A percentile compares a stretch with the other conserved stretches of the same genome.
Conservation (phyloP, 768 basidiomycete genomes). For the Xerocomellus chrysenteron region DNA sequence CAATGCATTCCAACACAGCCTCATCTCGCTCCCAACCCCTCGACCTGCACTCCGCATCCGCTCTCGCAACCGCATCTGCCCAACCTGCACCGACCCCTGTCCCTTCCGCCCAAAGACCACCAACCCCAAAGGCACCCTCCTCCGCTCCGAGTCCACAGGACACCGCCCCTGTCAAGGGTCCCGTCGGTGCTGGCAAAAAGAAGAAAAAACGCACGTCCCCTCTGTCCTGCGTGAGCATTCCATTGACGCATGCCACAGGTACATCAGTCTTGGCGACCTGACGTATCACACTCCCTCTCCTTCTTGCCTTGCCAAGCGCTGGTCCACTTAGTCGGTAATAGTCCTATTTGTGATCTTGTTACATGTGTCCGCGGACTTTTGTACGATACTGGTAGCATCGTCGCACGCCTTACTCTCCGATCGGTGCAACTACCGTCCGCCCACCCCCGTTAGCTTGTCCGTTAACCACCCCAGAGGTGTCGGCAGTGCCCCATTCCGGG, state of each 20-base stretch:
- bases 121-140: constrained; percentile 34
- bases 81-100: constrained; percentile 36
- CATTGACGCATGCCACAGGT: constrained; percentile 16
- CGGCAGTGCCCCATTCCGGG: constrained; percentile 59
- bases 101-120: constrained; percentile 28
- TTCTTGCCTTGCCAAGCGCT: background rate
- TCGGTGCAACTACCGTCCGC: constrained; percentile 39
- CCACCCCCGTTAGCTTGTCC: constrained; percentile 65
- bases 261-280: constrained; percentile 25
- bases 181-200: constrained; percentile 59
- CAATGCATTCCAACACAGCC: constrained; percentile 59
- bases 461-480: constrained; percentile 81
- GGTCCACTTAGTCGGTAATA: background rate
- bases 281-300: background rate
- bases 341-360: background rate
- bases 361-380: background rate
- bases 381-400: background rate
- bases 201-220: constrained; percentile 67
- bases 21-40: constrained; percentile 40
- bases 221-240: background rate
- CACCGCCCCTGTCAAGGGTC: constrained; percentile 40
- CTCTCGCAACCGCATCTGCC: constrained; percentile 22
- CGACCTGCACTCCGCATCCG: constrained; percentile 29
- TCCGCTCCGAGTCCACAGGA: constrained; percentile 47
- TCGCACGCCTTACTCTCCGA: background rate